Base-by-base conservation (phyloP, 1,139 yeast species). In the Candida pseudocylindracea region DNA sequence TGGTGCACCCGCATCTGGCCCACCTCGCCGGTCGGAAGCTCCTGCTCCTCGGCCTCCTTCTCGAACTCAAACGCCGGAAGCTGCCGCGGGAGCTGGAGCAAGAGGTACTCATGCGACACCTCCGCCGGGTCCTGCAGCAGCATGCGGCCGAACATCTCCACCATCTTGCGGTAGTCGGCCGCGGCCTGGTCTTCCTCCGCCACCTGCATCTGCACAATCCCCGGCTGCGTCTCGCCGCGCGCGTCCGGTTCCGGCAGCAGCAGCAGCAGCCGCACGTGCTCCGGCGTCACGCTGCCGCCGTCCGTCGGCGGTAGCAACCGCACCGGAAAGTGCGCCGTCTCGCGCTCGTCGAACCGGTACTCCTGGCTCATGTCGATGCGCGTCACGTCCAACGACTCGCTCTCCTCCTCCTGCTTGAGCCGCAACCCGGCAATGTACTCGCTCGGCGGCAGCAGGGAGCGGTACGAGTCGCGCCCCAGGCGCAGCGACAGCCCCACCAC, bases 1-100 rank as follows among this genome's bases (percentile, higher is more conserved):
- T 71, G 65, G 49, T 81, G 94, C 34, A 78, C 59, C 37, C 85
- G 67, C 29, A 83, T 45, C 26, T 63, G 60, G 4, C 94, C 95
- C 15, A 80, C 63, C 36, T 60, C 60, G 2, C 94, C 94, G 28
- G 51, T 27, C 12, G 13, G 13, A 10, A n/a, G 10, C 12, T 27
- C 29, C 10, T n/a, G 29, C 8, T 3, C 10, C 10, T 27, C 29
- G 3, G 8, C 12, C 34, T 45, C 45, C 10, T 42, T 34, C 37
- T 59, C 65, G 33, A 52, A 57, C 55, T 24, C 54, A 45, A 8
- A 45, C 35, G 35, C 55, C 59, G 7, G 45, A 46, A 1, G 53
- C 51, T 34, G 51, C 52, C 8, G 52, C 41, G 8, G 56, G 45
- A 36, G 48, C 50, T 24, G 45, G 41, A 32, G 54, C 60, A 11